Conservation (phyloP, 805 yeast species). For the Deakozyma indianensis region DNA sequence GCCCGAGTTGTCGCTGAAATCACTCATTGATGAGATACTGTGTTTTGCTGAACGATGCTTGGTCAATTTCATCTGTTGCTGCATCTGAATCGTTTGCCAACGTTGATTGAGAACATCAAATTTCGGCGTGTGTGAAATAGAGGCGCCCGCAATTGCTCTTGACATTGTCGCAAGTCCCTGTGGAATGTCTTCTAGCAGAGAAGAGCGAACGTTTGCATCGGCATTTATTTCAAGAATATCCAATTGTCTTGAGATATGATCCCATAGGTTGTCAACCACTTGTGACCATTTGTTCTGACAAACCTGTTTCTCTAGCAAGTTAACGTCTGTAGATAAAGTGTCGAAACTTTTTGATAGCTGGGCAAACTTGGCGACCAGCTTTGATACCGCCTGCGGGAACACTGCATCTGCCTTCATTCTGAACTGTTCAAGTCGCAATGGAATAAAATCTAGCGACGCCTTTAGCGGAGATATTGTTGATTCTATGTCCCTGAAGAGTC, state of each 20-base stretch:
- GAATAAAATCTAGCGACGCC: background rate
- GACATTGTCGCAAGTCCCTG: background rate
- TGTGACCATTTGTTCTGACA: background rate
- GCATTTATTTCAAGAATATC: background rate
- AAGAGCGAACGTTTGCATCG: background rate
- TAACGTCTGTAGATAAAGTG: background rate
- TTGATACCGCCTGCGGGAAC: background rate
- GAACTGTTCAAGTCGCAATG: background rate
- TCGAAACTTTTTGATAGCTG: background rate
- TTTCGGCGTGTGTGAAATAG: background rate
- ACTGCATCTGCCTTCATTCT: background rate
- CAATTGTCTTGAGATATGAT: background rate
- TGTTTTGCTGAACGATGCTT: background rate
- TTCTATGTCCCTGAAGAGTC: background rate
- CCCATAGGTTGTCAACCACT: background rate
- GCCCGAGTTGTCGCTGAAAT: background rate
- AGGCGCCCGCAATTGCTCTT: no score
- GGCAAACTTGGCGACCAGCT: background rate
- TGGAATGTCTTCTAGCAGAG: background rate
- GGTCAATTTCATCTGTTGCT: no score
- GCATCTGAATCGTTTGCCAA: background rate
- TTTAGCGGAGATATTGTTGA: background rate
- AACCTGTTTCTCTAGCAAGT: background rate
- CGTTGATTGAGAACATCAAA: background rate
- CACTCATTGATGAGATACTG: background rate